phyloP scores from a whole-genome alignment of 2,329 filamentous ascomycete genomes.

The Emmonsiellopsis sp. region DNA sequence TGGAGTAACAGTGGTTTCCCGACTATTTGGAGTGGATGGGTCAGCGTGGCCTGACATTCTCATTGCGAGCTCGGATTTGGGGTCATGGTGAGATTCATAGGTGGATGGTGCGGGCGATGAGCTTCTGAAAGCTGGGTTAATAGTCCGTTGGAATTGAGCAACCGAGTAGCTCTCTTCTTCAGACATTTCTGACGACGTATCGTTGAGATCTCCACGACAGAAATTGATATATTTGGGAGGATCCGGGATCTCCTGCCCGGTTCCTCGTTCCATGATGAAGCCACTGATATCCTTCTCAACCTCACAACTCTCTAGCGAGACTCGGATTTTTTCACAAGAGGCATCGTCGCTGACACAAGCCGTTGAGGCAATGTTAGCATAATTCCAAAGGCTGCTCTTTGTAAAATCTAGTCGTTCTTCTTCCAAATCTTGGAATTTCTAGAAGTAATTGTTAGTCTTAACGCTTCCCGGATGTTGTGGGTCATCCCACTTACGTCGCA shows the following conservation, averaged over 20 bases:
- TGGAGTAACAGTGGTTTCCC: slow-evolving; percentile 44
- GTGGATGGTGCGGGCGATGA: slow-evolving; percentile 92
- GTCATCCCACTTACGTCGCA: slow-evolving; percentile 52
- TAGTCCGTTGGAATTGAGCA: slow-evolving; percentile 87
- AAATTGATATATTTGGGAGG: slow-evolving; percentile 99
- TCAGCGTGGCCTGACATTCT: slow-evolving; percentile 49
- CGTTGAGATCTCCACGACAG: slow-evolving; percentile 73
- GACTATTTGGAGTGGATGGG: slow-evolving; percentile 34
- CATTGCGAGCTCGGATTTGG: slow-evolving; percentile 61
- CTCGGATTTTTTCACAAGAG: slow-evolving; percentile 89
- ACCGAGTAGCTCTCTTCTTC: slow-evolving; percentile 92
- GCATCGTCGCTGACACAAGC: slow-evolving; percentile 96
- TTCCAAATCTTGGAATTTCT: slow-evolving; percentile 98
- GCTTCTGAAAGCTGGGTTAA: slow-evolving; percentile 92
- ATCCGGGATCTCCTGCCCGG: slow-evolving; percentile 94
- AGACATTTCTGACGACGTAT: slow-evolving; percentile 70
- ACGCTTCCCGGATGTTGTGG: neutral
- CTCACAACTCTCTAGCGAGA: slow-evolving; percentile 89
- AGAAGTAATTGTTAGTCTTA: slow-evolving; percentile 14
- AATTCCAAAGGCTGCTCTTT: slow-evolving; percentile 96
- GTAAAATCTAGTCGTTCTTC: slow-evolving; percentile 95
- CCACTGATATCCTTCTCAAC: slow-evolving; percentile 86
- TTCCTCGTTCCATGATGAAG: slow-evolving; percentile 84
- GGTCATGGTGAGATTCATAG: slow-evolving; percentile 86
- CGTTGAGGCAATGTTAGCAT: slow-evolving; percentile 93